Conservation (phyloP, 2,329 filamentous ascomycete species). For the Exophiala sp. region DNA sequence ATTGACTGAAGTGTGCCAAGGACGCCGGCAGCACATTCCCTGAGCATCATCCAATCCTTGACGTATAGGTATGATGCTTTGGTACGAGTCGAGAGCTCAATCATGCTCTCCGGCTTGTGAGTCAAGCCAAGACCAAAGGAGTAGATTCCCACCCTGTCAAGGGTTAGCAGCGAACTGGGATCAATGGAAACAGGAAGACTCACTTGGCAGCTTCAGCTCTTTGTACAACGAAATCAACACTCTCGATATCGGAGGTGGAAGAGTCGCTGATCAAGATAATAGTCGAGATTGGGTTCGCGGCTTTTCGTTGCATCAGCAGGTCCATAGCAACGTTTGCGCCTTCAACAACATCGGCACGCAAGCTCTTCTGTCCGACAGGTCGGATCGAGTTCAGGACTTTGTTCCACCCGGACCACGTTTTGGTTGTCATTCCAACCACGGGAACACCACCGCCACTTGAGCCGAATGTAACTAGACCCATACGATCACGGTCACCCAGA, state of each 20-base stretch:
- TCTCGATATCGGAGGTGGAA: constrained; percentile 87
- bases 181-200: constrained; percentile 36
- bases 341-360: constrained; percentile 93
- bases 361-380: constrained; percentile 92
- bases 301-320: constrained; percentile 93
- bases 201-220: constrained; percentile 94
- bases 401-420: constrained; percentile 87
- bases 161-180: constrained; percentile 27
- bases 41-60: constrained; percentile 99
- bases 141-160: constrained; percentile 77
- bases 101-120: constrained; percentile 98
- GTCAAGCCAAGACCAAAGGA: constrained; percentile 95
- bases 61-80: constrained; percentile 98
- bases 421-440: constrained; percentile 96
- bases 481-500: constrained; percentile 87
- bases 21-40: constrained; percentile 91
- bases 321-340: constrained; percentile 99
- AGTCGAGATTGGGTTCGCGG: constrained; percentile 89
- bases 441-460: constrained; percentile 90
- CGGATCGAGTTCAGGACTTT: constrained; percentile 83
- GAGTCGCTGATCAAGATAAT: constrained; percentile 98
- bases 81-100: constrained; percentile 88
- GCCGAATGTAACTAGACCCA: constrained; percentile 96
- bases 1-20: constrained; percentile 86
- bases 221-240: constrained; percentile 96